Evolutionary conservation across 108 stramenopile species (phyloP).

Genomic region (Skeletonema potamos): DNA sequence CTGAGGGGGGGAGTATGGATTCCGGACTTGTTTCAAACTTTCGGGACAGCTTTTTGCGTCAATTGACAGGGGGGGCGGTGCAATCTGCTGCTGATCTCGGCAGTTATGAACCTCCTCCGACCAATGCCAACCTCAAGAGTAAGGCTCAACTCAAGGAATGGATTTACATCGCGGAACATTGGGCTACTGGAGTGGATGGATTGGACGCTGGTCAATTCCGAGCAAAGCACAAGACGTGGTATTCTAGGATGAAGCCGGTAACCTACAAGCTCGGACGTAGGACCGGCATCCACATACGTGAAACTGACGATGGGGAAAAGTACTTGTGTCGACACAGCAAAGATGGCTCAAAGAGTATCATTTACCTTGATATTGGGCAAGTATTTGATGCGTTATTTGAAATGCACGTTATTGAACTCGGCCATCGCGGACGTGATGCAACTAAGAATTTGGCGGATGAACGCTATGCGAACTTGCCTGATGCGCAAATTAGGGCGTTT

Average conservation of each 20-base stretch:
- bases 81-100: background rate
- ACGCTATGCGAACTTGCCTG: slow-evolving; percentile 47
- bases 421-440: slow-evolving; percentile 41
- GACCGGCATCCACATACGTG: slow-evolving; percentile 43
- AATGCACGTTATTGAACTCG: slow-evolving; percentile 31
- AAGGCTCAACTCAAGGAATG: slow-evolving; percentile 31
- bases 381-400: slow-evolving; percentile 48
- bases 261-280: slow-evolving; percentile 31
- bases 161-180: slow-evolving; percentile 35
- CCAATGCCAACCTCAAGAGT: slow-evolving; percentile 31
- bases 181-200: slow-evolving; percentile 43
- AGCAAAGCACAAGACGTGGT: slow-evolving; percentile 47
- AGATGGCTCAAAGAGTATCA: slow-evolving; percentile 28
- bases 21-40: background rate
- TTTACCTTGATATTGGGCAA: slow-evolving; percentile 25
- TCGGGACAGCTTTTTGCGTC: slow-evolving; percentile 31
- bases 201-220: slow-evolving; percentile 40
- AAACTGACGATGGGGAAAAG: slow-evolving; percentile 1
- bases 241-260: slow-evolving; percentile 43
- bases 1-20: slow-evolving; percentile 3
- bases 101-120: background rate
- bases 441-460: slow-evolving; percentile 38
- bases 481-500: slow-evolving; percentile 34
- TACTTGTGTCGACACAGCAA: slow-evolving; percentile 42
- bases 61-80: slow-evolving; percentile 3